Evolutionary conservation across 305 asterid species (phyloP).

Genomic region (Striga hermonthica): DNA sequence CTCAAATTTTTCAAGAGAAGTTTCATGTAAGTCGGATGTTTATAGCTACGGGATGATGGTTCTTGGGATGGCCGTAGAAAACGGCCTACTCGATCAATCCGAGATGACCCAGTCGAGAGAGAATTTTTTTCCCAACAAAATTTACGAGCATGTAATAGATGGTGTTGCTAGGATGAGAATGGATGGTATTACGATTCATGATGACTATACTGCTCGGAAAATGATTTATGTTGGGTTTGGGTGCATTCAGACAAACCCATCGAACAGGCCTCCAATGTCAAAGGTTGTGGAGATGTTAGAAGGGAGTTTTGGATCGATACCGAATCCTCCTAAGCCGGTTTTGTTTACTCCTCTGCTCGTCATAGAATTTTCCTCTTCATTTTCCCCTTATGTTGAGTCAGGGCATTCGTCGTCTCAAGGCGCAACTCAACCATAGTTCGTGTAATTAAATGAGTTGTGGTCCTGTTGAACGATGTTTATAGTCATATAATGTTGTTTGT

Average conservation of each 20-base stretch:
- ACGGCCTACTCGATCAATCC: constrained; percentile 27
- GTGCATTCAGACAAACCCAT: constrained; percentile 46
- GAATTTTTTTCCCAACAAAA: constrained; percentile 43
- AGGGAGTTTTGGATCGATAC: constrained; percentile 37
- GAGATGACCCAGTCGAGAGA: constrained; percentile 36
- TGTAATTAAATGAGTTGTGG: too few species aligned
- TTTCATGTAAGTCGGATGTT: constrained; percentile 63
- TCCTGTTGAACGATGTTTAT: too few species aligned
- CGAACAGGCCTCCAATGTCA: constrained; percentile 41
- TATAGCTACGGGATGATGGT: constrained; percentile 68
- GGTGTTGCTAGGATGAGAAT: constrained; percentile 26
- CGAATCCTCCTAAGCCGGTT: constrained; percentile 38
- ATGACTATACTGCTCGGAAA: constrained; percentile 34
- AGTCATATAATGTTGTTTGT: too few species aligned
- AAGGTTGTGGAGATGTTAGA: constrained; percentile 42
- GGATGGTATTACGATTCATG: constrained; percentile 31
- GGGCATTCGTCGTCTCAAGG: too few species aligned
- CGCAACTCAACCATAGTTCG: too few species aligned
- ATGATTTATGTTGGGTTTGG: constrained; percentile 40
- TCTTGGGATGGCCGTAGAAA: constrained; percentile 49
- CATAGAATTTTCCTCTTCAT: too few species aligned
- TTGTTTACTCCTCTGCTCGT: constrained; percentile 25
- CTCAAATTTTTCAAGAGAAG: constrained; percentile 31
- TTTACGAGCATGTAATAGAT: constrained; percentile 40
- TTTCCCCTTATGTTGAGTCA: too few species aligned